Conservation (phyloP, 495 filamentous ascomycete genomes). For the Penicillium argentinense region DNA sequence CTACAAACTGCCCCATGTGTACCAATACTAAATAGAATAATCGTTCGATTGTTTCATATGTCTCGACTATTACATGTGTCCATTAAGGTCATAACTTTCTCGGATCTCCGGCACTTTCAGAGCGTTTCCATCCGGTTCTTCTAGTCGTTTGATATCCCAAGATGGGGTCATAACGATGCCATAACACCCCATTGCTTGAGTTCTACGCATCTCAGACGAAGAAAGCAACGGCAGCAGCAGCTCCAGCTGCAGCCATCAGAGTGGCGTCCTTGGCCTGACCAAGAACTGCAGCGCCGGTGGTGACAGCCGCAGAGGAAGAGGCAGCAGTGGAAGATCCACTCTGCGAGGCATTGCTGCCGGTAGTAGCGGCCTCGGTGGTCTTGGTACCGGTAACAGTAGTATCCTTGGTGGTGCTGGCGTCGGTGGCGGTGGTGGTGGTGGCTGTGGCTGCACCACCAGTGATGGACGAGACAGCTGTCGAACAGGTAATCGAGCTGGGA, state of each 20-base stretch:
- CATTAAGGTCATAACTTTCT: not conserved
- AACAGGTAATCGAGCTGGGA: constrained; percentile 35
- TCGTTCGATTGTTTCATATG: not conserved
- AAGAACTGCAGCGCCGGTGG: constrained; percentile 48
- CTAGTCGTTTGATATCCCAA: too few relatives aligned
- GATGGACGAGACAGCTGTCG: constrained; percentile 18
- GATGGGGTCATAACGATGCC: constrained; percentile 6
- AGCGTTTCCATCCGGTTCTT: not conserved
- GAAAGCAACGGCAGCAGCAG: constrained; percentile 32
- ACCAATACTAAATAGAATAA: not conserved
- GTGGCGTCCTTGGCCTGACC: constrained; percentile 32
- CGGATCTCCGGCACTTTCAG: too few relatives aligned
- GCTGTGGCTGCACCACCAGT: constrained; percentile 7
- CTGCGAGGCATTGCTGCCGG: constrained; percentile 7
- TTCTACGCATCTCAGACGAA: constrained; percentile 21
- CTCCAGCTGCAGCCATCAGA: constrained; percentile 37
- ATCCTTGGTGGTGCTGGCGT: constrained; percentile 6
- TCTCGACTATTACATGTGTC: not conserved
- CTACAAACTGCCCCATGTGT: not conserved
- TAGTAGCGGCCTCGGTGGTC: constrained; percentile 8
- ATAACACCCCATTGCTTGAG: too few relatives aligned
- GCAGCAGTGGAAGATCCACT: constrained; percentile 9
- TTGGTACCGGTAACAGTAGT: constrained; percentile 3
- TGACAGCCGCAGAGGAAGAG: constrained; percentile 19
- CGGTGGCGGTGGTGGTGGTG: constrained; percentile 13